Base-by-base conservation (phyloP, 2,329 filamentous ascomycete species). In the Davidsoniella australis region DNA sequence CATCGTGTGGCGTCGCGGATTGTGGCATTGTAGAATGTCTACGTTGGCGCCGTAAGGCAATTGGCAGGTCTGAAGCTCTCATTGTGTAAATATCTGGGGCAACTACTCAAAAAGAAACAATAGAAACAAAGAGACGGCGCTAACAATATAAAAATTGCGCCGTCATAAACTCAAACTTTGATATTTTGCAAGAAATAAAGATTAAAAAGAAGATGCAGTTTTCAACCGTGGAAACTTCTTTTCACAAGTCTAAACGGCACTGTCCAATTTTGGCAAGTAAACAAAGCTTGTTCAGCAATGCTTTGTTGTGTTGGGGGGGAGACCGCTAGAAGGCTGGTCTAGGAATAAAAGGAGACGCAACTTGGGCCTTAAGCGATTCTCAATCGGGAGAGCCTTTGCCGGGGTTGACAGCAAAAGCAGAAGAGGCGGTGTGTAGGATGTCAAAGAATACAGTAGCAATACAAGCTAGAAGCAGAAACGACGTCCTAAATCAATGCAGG, bases 321-420 rank as follows among this genome's bases (percentile, higher is more conserved):
- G 12, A 20, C 26, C 26, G 26, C n/a, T 18, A 33, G 18, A 38
- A 42, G 38, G 17, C 40, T 36, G 44, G 44, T 46, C 26, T 37
- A 18, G 44, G 37, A 23, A 46, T 18, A 37, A 39, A 46, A 46
- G 44, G 44, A 46, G 44, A 36, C 29, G 44, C 36, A 20, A 37
- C 44, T 38, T 29, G 44, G 44, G 33, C 44, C 29, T 46, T 46
- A 23, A 46, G 44, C 44, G 44, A 41, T 17, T 16, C 38, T 16
- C 9, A 17, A 2, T 41, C n/a, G 29, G 44, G 20, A 38, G 63
- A 77, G 72, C 8, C 26, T 33, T 33, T 33, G 26, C 26, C 8
- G 26, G 26, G 1, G 76, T 76, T 1, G 76, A 79, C 24, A 80
- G 60, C 2, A 76, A 75, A 1, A 36, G 29, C n/a, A 8, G 14